phyloP scores from a whole-genome alignment of 2,329 filamentous ascomycete genomes.

The Hypoxylon sp. region DNA sequence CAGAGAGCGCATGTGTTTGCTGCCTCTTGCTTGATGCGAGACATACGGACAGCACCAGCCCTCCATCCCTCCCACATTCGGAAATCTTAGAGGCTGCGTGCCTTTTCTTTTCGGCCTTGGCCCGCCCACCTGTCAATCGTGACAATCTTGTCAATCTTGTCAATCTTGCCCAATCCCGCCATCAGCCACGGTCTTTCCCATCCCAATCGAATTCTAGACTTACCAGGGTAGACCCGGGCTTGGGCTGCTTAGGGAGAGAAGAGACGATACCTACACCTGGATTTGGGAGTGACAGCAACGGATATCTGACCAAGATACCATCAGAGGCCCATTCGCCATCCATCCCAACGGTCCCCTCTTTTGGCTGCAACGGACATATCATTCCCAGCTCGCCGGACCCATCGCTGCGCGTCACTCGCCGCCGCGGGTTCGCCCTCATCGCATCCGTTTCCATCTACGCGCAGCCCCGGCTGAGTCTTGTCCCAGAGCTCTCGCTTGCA shows the following conservation, averaged over 20 bases:
- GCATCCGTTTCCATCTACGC: constrained; percentile 35
- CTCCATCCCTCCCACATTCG: constrained; percentile 29
- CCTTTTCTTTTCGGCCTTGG: no score
- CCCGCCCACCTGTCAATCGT: constrained; percentile 9
- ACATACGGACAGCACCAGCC: constrained; percentile 32
- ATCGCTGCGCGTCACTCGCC: constrained; percentile 34
- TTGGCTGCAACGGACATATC: constrained; percentile 28
- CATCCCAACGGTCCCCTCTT: background rate
- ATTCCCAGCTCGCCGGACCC: constrained; percentile 35
- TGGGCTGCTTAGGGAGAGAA: background rate
- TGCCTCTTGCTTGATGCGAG: constrained; percentile 31
- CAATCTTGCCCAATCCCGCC: background rate
- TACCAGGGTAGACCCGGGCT: constrained; percentile 20
- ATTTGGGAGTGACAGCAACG: no score
- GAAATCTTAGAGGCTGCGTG: constrained; percentile 30
- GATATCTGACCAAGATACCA: no score
- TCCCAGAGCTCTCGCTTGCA: constrained; percentile 30
- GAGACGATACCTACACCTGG: no score
- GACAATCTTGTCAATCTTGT: background rate
- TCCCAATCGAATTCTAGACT: constrained; percentile 27
- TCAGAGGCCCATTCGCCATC: no score
- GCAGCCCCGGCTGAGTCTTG: constrained; percentile 29
- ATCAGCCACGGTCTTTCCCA: constrained; percentile 28
- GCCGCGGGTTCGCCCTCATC: constrained; percentile 28
- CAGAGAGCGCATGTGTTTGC: constrained; percentile 25